A percentile compares a stretch with the other conserved stretches of the same genome.
Evolutionary conservation across 257 asterid genomes (phyloP).

Genomic region (Verbena officinalis): DNA sequence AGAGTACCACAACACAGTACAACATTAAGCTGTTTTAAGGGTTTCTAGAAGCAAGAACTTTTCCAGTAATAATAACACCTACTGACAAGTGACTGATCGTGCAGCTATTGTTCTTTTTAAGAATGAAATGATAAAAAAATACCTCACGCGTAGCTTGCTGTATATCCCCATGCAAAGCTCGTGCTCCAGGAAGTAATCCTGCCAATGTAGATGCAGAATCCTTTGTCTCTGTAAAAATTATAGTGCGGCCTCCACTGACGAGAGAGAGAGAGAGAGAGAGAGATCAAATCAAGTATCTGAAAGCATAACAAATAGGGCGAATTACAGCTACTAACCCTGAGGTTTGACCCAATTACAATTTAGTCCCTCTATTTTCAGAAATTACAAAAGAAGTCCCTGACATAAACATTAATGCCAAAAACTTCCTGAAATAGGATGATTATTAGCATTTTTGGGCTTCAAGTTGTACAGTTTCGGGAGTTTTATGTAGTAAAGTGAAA

Average conservation of each 20-base stretch:
- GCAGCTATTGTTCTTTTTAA: background rate
- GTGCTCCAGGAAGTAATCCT: conserved; percentile 65
- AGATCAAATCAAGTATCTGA: background rate
- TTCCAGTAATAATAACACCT: background rate
- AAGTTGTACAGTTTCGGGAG: too few species aligned
- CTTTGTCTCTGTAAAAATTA: conserved; percentile 69
- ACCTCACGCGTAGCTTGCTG: conserved; percentile 79
- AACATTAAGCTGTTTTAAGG: too few species aligned
- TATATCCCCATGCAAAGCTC: conserved; percentile 77
- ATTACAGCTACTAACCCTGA: too few species aligned
- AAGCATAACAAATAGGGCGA: too few species aligned
- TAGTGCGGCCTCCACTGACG: conserved; percentile 67
- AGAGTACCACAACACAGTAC: too few species aligned
- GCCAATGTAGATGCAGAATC: conserved; percentile 69
- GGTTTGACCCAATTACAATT: too few species aligned
- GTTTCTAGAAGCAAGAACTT: background rate
- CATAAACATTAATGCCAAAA: too few species aligned
- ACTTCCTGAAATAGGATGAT: too few species aligned
- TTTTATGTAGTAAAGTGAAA: too few species aligned
- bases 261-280: background rate
- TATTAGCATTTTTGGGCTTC: too few species aligned
- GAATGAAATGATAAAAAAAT: background rate
- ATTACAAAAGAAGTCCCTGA: too few species aligned
- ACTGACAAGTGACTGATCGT: background rate
- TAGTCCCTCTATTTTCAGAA: too few species aligned